Evolutionary conservation across 2,329 filamentous ascomycete species (phyloP), one percentile per base, ranked within the genome.

Genomic region (Juglanconis oblonga): DNA sequence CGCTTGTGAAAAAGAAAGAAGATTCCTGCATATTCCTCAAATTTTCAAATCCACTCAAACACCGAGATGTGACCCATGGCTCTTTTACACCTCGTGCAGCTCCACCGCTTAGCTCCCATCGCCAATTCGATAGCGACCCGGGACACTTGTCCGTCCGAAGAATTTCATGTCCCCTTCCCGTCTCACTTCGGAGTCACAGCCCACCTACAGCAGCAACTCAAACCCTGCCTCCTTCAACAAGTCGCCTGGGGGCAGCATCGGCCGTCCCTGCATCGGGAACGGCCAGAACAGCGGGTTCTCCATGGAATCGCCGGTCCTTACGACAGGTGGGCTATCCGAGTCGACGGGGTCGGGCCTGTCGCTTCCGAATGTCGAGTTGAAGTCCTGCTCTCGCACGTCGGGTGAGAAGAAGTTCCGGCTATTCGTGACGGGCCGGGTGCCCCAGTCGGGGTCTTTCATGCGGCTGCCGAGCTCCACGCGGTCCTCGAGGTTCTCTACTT

Each of bases 221-320:
- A 86, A 86, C 0, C 83, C 83, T 2, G 82, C 81, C 35, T 81
- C 76, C 64, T 79, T 73, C 55, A 86, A 66, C 53, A 77, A 73
- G 35, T 74, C 66, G 0, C 81, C 81, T 0, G 69, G 73, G 0
- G 81, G 77, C 33, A 86, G 64, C 59, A 85, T 81, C 3, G 83
- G 82, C 29, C 82, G 75, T 0, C 83, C 83, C 64, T 85, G 83
- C 80, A 85, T 81, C 0, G 83, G 83, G 62, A 85, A 86, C 0
- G 83, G 82, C 83, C 83, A 86, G 65, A 85, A 85, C 2, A 85
- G 71, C 17, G 82, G 82, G 57, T 84, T 84, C 61, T 82, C 78
- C 62, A 78, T 69, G 24, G 67, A 71, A 29, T 77, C 76, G 0
- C 74, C 74, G 7, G 70, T 56, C 42, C 67, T 67, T 52, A 69